Conservation (phyloP, 805 yeast genomes). For the Schizosaccharomyces cryophilus region DNA sequence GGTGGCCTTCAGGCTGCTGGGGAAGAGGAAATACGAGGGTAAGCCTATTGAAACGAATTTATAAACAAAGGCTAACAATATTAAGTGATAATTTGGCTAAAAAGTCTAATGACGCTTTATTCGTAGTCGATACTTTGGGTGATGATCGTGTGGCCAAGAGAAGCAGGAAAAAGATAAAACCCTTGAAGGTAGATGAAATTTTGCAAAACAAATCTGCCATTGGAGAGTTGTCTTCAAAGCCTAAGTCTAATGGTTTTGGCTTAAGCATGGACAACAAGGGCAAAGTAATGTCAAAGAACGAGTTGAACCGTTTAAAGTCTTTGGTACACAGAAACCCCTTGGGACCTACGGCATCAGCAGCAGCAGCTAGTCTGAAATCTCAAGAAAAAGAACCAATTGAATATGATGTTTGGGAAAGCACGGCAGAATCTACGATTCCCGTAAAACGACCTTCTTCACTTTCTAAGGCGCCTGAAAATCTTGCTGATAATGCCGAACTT, state of each 20-base stretch:
- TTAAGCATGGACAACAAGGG: neutral
- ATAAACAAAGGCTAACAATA: neutral
- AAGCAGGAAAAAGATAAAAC: slow-evolving; percentile 13
- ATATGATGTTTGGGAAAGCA: slow-evolving; percentile 15
- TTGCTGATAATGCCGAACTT: slow-evolving; percentile 21
- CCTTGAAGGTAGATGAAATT: slow-evolving; percentile 40
- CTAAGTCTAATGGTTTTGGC: slow-evolving; percentile 7
- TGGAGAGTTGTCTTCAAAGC: slow-evolving; percentile 7
- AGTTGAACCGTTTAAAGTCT: slow-evolving; percentile 26
- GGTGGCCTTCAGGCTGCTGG: slow-evolving; percentile 40
- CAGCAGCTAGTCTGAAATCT: slow-evolving; percentile 2
- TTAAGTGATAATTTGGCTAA: neutral
- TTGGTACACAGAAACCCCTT: slow-evolving; percentile 23
- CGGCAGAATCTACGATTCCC: slow-evolving; percentile 10
- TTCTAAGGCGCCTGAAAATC: slow-evolving; percentile 31
- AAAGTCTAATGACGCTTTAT: slow-evolving; percentile 17
- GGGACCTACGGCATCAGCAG: slow-evolving; percentile 8
- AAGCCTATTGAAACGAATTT: neutral
- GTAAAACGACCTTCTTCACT: slow-evolving; percentile 18
- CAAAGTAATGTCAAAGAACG: slow-evolving; percentile 41
- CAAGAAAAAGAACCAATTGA: slow-evolving; percentile 7
- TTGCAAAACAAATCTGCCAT: slow-evolving; percentile 55
- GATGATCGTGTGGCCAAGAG: slow-evolving; percentile 20
- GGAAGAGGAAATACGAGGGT: slow-evolving; percentile 26
- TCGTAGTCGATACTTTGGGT: slow-evolving; percentile 44